phyloP scores from a whole-genome alignment of 345 rosid species.

The Pugionium cornutum region DNA sequence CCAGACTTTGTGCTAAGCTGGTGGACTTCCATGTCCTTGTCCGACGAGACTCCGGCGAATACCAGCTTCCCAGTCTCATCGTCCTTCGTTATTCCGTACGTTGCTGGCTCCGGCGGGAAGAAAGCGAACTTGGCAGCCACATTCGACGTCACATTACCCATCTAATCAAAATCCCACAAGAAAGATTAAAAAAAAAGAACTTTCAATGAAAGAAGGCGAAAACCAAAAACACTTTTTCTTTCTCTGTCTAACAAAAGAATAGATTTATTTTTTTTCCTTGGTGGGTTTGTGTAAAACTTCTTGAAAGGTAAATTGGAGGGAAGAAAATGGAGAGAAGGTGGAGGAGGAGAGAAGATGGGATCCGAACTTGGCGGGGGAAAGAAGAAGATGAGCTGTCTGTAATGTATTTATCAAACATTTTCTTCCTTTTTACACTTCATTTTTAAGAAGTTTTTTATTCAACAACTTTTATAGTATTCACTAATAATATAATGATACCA shows the following conservation, averaged over 20 bases:
- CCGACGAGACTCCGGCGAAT: slow-evolving; percentile 67
- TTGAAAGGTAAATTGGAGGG: not conserved
- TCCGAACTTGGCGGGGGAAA: not conserved
- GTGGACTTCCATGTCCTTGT: slow-evolving; percentile 82
- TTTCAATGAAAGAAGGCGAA: slow-evolving; percentile 26
- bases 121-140: slow-evolving; percentile 99
- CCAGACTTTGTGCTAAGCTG: slow-evolving; percentile 73
- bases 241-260: slow-evolving; percentile 27
- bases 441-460: no score
- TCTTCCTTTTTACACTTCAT: no score
- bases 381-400: slow-evolving; percentile 36
- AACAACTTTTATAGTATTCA: no score
- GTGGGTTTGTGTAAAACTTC: slow-evolving; percentile 15
- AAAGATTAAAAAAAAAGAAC: not conserved
- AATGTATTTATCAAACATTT: no score
- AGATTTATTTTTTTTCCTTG: not conserved
- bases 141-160: slow-evolving; percentile 94
- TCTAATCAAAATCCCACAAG: slow-evolving; percentile 25
- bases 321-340: slow-evolving; percentile 37
- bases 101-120: slow-evolving; percentile 95
- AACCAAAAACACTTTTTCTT: slow-evolving; percentile 22
- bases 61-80: slow-evolving; percentile 66
- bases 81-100: slow-evolving; percentile 63
- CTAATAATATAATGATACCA: no score
- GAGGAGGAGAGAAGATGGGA: slow-evolving; percentile 33